Conservation (phyloP, 2,329 filamentous ascomycete genomes). For the Nakataea oryzae region DNA sequence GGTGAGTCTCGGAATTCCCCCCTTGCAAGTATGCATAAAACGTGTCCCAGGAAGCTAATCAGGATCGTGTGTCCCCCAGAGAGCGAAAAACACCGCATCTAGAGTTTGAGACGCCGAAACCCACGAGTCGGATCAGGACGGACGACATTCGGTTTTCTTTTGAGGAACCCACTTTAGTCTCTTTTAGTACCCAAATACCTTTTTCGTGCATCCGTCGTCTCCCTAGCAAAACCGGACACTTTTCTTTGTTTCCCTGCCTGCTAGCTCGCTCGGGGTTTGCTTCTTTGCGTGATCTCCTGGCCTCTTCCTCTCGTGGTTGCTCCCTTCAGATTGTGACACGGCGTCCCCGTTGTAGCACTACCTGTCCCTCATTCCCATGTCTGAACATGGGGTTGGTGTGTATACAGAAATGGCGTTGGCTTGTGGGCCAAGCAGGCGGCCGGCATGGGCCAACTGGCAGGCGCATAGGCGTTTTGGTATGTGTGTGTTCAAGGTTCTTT, state of each 20-base stretch:
- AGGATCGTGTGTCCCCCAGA: constrained; percentile 31
- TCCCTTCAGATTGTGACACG: background rate
- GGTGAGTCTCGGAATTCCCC: constrained; percentile 42
- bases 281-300: background rate
- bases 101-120: constrained; percentile 9
- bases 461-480: background rate
- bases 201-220: background rate
- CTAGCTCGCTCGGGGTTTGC: background rate
- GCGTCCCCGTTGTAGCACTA: background rate
- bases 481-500: background rate
- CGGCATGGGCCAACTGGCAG: too few species aligned
- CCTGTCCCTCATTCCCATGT: background rate
- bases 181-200: background rate
- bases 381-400: background rate
- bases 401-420: background rate
- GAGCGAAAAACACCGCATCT: constrained; percentile 68
- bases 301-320: background rate
- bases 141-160: background rate
- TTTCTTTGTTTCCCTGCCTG: background rate
- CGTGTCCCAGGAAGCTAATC: constrained; percentile 5
- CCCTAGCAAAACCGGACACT: background rate
- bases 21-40: constrained; percentile 18
- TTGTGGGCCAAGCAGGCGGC: too few species aligned
- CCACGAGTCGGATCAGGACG: background rate
- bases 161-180: background rate